Percentiles rank a stretch among this genome's conserved stretches.
Evolutionary conservation across 768 basidiomycete genomes (phyloP).

Genomic region (Pleurotus eryngii): DNA sequence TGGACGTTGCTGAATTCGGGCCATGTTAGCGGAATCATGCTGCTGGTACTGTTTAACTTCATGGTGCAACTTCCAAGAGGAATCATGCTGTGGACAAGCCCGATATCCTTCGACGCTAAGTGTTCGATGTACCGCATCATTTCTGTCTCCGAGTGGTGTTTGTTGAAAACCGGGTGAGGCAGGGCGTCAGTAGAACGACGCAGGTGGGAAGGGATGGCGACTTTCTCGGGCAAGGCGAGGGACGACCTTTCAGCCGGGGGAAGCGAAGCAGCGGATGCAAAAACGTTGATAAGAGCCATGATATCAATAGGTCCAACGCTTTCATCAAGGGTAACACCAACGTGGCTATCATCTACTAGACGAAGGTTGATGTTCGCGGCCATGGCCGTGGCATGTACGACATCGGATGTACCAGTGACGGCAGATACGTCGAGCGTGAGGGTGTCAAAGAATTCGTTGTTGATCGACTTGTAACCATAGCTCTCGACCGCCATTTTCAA

Average conservation of each 20-base stretch:
- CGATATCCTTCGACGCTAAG: conserved; percentile 91
- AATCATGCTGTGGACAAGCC: conserved; percentile 95
- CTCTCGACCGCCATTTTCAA: conserved; percentile 63
- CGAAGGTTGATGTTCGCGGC: conserved; percentile 82
- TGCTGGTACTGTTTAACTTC: conserved; percentile 98
- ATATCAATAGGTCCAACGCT: conserved; percentile 77
- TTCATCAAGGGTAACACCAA: conserved; percentile 94
- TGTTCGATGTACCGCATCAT: conserved; percentile 97
- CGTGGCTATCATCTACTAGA: conserved; percentile 62
- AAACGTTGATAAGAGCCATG: conserved; percentile 75
- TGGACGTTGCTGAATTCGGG: conserved; percentile 88
- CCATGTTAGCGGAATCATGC: conserved; percentile 96
- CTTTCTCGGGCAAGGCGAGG: conserved; percentile 38
- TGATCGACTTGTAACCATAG: conserved; percentile 72
- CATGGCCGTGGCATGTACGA: conserved; percentile 67
- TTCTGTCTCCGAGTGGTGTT: conserved; percentile 97
- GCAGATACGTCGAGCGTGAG: conserved; percentile 72
- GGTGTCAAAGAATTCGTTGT: conserved; percentile 88
- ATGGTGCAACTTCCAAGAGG: conserved; percentile 94
- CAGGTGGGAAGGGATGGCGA: conserved; percentile 54
- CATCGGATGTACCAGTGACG: conserved; percentile 49
- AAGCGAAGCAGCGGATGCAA: conserved; percentile 61
- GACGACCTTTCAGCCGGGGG: conserved; percentile 43
- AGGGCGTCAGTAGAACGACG: conserved; percentile 69
- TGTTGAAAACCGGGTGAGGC: conserved; percentile 90